Evolutionary conservation across 2,329 filamentous ascomycete species (phyloP).

Genomic region (Pseudogymnoascus sp.): DNA sequence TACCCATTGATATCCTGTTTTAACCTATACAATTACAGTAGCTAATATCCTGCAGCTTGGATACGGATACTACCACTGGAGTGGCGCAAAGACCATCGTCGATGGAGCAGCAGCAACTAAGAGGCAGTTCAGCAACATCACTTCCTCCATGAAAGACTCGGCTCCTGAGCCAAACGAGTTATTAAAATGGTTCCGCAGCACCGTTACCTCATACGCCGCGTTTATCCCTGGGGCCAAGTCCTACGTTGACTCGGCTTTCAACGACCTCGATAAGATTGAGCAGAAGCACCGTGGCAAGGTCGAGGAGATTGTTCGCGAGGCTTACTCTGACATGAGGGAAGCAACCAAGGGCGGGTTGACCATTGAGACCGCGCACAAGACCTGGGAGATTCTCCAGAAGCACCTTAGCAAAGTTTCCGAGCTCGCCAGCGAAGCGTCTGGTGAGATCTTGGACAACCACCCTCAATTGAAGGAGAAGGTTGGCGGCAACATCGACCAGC

Average conservation of each 20-base stretch:
- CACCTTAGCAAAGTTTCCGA: slow-evolving; percentile 50
- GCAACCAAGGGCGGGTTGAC: slow-evolving; percentile 52
- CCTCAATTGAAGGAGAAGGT: slow-evolving; percentile 65
- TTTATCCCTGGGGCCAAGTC: slow-evolving; percentile 63
- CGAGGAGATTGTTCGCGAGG: slow-evolving; percentile 57
- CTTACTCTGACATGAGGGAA: slow-evolving; percentile 58
- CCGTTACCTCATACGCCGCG: slow-evolving; percentile 58
- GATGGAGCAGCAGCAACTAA: slow-evolving; percentile 47
- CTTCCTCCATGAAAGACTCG: slow-evolving; percentile 50
- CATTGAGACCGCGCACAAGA: slow-evolving; percentile 52
- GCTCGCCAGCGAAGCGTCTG: slow-evolving; percentile 53
- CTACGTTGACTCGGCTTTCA: slow-evolving; percentile 62
- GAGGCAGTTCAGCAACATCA: slow-evolving; percentile 50
- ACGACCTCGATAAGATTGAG: slow-evolving; percentile 60
- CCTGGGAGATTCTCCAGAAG: slow-evolving; percentile 55
- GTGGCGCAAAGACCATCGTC: slow-evolving; percentile 36
- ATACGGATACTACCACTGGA: slow-evolving; percentile 46
- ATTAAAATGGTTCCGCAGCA: slow-evolving; percentile 54
- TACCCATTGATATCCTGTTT: neutral
- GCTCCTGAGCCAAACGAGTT: slow-evolving; percentile 61
- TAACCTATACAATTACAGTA: neutral
- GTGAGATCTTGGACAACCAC: slow-evolving; percentile 64
- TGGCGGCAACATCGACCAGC: slow-evolving; percentile 57
- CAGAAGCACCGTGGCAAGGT: slow-evolving; percentile 62
- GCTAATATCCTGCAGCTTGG: slow-evolving; percentile 27